phyloP scores from a whole-genome alignment of 2,329 filamentous ascomycete species.

The Phaeosphaeria sp. region DNA sequence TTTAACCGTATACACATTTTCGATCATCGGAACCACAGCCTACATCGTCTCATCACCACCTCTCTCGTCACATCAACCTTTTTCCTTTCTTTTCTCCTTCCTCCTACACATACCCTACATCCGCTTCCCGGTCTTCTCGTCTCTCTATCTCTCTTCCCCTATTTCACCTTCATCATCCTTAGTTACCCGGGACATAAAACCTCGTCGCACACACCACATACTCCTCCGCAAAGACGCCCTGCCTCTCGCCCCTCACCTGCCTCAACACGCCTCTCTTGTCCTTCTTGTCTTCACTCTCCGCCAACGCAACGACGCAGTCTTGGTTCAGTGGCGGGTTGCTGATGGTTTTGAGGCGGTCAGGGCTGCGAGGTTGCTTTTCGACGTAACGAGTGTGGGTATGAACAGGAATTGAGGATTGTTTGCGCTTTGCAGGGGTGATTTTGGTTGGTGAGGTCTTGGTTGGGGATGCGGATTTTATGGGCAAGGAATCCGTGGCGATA shows the following conservation, averaged over 20 bases:
- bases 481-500: neutral
- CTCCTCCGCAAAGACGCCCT: conserved; percentile 51
- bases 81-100: too few relatives aligned
- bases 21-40: too few relatives aligned
- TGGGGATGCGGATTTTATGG: neutral
- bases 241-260: conserved; percentile 48
- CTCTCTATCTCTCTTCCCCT: neutral
- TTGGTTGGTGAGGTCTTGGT: neutral
- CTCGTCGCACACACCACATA: conserved; percentile 51
- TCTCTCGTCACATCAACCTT: too few relatives aligned
- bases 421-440: conserved; percentile 19
- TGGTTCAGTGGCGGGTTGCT: conserved; percentile 37
- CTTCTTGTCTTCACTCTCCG: conserved; percentile 25
- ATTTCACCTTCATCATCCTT: neutral
- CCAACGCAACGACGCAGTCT: conserved; percentile 46
- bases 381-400: neutral
- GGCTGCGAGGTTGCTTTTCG: conserved; percentile 10
- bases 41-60: too few relatives aligned
- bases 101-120: neutral
- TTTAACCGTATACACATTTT: too few relatives aligned
- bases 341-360: conserved; percentile 30
- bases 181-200: conserved; percentile 44
- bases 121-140: too few relatives aligned
- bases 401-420: neutral
- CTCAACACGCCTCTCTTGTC: conserved; percentile 38